Base-by-base conservation (phyloP, 1,284 basidiomycete species). In the Grifola frondosa region DNA sequence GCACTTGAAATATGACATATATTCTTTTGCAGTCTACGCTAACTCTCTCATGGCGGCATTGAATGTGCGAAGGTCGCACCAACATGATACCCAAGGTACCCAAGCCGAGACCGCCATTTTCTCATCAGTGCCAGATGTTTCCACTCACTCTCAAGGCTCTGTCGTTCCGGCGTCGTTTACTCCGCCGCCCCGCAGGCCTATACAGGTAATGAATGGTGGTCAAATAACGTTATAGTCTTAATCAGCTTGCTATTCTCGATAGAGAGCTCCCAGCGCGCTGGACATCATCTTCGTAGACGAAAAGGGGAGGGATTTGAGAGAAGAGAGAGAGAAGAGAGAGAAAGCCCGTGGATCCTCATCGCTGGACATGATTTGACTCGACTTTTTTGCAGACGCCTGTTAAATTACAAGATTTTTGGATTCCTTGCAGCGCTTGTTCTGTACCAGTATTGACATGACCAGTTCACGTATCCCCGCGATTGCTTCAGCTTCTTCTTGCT, bases 401-500 rank as follows among this genome's bases (percentile, higher is more conserved):
- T n/a, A n/a, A n/a, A n/a, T n/a, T n/a, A n/a, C n/a, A n/a, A n/a
- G n/a, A n/a, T n/a, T n/a, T n/a, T n/a, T n/a, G n/a, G n/a, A n/a
- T n/a, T n/a, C n/a, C n/a, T n/a, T n/a, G n/a, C n/a, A n/a, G n/a
- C n/a, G n/a, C n/a, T n/a, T n/a, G n/a, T n/a, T n/a, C n/a, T n/a
- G n/a, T n/a, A n/a, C n/a, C n/a, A n/a, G n/a, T n/a, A n/a, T n/a
- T n/a, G n/a, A n/a, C n/a, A n/a, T n/a, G n/a, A n/a, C n/a, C n/a
- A n/a, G n/a, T n/a, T n/a, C n/a, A n/a, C n/a, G n/a, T n/a, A n/a
- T n/a, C n/a, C n/a, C n/a, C n/a, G n/a, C n/a, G n/a, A 81, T 77
- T 93, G 93, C 83, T 95, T 97, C 68, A 96, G 79, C 80, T 97
- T 97, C 86, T 93, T 94, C 83, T 93, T 88, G 42, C 84, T 88